Base-by-base conservation (phyloP, 306 rosid species). In the Lathyrus tuberosus region DNA sequence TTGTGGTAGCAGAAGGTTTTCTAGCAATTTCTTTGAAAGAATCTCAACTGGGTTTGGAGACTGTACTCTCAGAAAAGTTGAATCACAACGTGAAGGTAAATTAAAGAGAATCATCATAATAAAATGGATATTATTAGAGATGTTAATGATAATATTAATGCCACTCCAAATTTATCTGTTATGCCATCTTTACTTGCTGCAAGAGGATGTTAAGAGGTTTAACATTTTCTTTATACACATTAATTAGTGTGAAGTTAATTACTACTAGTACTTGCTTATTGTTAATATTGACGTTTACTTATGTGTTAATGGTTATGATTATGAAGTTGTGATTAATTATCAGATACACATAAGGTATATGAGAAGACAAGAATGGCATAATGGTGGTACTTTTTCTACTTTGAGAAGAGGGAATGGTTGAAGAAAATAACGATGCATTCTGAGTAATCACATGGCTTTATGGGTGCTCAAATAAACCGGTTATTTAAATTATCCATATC, bases 11-110 rank as follows among this genome's bases (percentile, higher is more conserved):
- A n/a, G n/a, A n/a, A n/a, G n/a, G n/a, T n/a, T n/a, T n/a, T n/a
- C n/a, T n/a, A n/a, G n/a, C n/a, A n/a, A n/a, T n/a, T n/a, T n/a
- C n/a, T n/a, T n/a, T n/a, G n/a, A n/a, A n/a, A n/a, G n/a, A n/a
- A n/a, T n/a, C n/a, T n/a, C n/a, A n/a, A n/a, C n/a, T n/a, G n/a
- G n/a, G n/a, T n/a, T n/a, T n/a, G n/a, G n/a, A n/a, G n/a, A n/a
- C n/a, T n/a, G n/a, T 49, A 89, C 99, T 58, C 86, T 94, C 7
- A 68, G 99, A 69, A 77, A 97, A 52, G 97, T 90, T 4, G 96
- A 90, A 65, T 94, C 98, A 6, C 97, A 91, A 24, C 86, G 97
- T 20, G 99, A 91, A 76, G 93, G 96, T 22, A 90, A 85, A 48
- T 66, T 2, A 89, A 83, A 49, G 84, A 82, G 16, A 65, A 43